Evolutionary conservation across 345 rosid species (phyloP).

Genomic region (Chamaenerion angustifolium): DNA sequence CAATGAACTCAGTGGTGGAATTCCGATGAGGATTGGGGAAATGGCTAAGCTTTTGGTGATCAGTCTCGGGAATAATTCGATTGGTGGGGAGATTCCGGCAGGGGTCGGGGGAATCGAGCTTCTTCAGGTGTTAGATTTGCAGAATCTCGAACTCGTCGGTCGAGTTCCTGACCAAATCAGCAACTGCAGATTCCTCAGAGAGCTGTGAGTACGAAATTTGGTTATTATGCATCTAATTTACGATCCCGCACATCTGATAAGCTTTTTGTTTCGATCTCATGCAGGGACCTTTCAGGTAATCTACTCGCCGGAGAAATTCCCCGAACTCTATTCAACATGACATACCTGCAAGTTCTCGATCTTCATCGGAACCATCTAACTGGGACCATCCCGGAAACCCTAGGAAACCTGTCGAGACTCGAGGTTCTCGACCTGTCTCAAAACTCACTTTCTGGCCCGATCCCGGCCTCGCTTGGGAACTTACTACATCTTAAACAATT

Average conservation of each 20-base stretch:
- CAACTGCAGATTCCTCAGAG: conserved; percentile 61
- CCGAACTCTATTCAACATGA: conserved; percentile 44
- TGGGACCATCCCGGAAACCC: conserved; percentile 51
- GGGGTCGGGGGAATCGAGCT: conserved; percentile 51
- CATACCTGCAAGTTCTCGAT: conserved; percentile 63
- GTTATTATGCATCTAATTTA: neutral
- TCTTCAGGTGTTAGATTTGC: conserved; percentile 71
- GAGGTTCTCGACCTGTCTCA: conserved; percentile 54
- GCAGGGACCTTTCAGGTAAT: conserved; percentile 88
- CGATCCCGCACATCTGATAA: neutral
- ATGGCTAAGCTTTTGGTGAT: conserved; percentile 49
- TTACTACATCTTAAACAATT: conserved; percentile 35
- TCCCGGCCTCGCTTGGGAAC: conserved; percentile 59
- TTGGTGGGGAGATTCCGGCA: conserved; percentile 47
- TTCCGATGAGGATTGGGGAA: conserved; percentile 37
- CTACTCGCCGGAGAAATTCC: conserved; percentile 54
- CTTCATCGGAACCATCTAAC: conserved; percentile 44
- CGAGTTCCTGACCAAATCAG: conserved; percentile 49
- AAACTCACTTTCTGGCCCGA: conserved; percentile 53
- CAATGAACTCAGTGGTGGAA: conserved; percentile 54
- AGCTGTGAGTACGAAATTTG: conserved; percentile 48
- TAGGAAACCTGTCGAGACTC: conserved; percentile 48
- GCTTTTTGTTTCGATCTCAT: conserved; percentile 10
- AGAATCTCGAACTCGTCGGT: conserved; percentile 55
- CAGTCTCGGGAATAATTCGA: conserved; percentile 55